Evolutionary conservation across 495 filamentous ascomycete species (phyloP).

Genomic region (Chaetomium tenue): DNA sequence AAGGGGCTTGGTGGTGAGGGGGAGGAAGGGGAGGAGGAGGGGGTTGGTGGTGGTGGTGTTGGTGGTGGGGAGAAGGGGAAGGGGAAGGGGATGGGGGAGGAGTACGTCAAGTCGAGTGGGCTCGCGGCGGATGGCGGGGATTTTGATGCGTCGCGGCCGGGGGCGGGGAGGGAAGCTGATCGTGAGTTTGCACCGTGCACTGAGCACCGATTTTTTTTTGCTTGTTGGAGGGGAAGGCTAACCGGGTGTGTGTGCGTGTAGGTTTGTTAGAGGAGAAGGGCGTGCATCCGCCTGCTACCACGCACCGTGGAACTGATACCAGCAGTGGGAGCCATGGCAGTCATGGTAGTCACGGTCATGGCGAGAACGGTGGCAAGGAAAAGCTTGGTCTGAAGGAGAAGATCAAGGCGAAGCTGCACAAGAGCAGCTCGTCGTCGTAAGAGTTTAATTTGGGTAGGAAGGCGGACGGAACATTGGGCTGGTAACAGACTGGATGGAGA

Average conservation of each 20-base stretch:
- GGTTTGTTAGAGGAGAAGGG: slow-evolving; percentile 48
- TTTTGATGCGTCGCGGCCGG: slow-evolving; percentile 62
- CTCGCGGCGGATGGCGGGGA: slow-evolving; percentile 61
- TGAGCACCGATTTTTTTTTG: too few species aligned
- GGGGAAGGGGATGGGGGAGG: slow-evolving; percentile 43
- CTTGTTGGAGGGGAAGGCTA: too few species aligned
- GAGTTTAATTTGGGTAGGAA: neutral
- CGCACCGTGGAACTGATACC: slow-evolving; percentile 5
- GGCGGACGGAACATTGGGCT: neutral
- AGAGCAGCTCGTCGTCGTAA: slow-evolving; percentile 14
- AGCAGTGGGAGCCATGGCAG: neutral
- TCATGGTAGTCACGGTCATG: neutral
- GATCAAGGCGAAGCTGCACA: slow-evolving; percentile 50
- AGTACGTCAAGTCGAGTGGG: slow-evolving; percentile 55
- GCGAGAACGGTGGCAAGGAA: slow-evolving; percentile 23
- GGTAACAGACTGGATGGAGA: neutral
- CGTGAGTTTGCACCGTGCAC: slow-evolving; percentile 55
- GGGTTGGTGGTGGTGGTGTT: slow-evolving; percentile 23
- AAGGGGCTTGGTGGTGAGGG: slow-evolving; percentile 16
- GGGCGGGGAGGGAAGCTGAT: slow-evolving; percentile 63
- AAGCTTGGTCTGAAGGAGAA: slow-evolving; percentile 43
- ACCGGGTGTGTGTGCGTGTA: slow-evolving; percentile 17
- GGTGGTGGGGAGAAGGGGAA: slow-evolving; percentile 13
- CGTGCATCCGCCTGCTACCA: slow-evolving; percentile 20
- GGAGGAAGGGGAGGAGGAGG: slow-evolving; percentile 21